phyloP scores from a whole-genome alignment of 352 stramenopile species.

The Phytophthora pluvialis region DNA sequence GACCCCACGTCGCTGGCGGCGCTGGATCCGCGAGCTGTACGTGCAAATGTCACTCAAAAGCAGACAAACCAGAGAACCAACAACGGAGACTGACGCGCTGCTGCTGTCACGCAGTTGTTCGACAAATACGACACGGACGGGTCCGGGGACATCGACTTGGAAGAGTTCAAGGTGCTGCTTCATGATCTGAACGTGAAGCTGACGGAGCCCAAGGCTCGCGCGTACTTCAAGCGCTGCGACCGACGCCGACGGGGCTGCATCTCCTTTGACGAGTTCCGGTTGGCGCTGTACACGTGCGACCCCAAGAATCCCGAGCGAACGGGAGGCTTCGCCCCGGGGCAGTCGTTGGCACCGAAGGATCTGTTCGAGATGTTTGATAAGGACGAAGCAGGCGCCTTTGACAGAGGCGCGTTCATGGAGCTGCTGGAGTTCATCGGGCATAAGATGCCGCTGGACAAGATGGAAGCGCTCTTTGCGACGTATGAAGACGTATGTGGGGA shows the following conservation, averaged over 20 bases:
- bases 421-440: slow-evolving; percentile 73
- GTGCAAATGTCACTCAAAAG: slow-evolving; percentile 10
- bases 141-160: slow-evolving; percentile 78
- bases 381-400: slow-evolving; percentile 70
- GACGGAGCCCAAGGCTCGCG: slow-evolving; percentile 70
- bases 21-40: slow-evolving; percentile 57
- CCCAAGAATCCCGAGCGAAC: slow-evolving; percentile 78
- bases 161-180: slow-evolving; percentile 81
- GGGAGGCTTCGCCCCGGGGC: slow-evolving; percentile 68
- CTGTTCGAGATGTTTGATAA: slow-evolving; percentile 86
- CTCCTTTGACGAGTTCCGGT: slow-evolving; percentile 82
- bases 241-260: slow-evolving; percentile 63
- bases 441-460: slow-evolving; percentile 65
- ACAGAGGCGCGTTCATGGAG: slow-evolving; percentile 71
- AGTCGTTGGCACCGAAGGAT: slow-evolving; percentile 78
- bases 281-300: slow-evolving; percentile 83
- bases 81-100: not conserved
- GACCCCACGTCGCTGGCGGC: slow-evolving; percentile 50
- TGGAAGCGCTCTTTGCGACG: slow-evolving; percentile 68
- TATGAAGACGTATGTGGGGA: slow-evolving; percentile 69
- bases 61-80: not conserved
- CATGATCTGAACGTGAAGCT: slow-evolving; percentile 62
- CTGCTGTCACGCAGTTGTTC: slow-evolving; percentile 57
- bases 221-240: slow-evolving; percentile 86
- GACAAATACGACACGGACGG: slow-evolving; percentile 83